phyloP scores from a whole-genome alignment of 176 grass and related monocot species.

The Pontederia paniculata region DNA sequence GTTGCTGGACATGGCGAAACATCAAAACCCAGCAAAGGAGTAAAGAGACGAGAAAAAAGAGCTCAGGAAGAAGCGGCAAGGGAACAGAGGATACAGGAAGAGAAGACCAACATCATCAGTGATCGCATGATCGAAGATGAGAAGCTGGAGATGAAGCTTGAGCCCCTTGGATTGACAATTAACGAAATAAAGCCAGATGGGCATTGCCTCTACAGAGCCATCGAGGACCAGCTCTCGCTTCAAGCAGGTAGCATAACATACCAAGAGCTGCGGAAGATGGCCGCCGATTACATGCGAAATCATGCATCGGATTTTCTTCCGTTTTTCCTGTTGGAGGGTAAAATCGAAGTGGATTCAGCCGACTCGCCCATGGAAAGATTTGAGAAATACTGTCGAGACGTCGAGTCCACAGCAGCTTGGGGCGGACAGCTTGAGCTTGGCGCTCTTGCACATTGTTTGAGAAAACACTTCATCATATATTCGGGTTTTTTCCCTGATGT shows the following conservation, averaged over 20 bases:
- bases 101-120: constrained; percentile 72
- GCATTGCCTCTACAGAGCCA: constrained; percentile 87
- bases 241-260: constrained; percentile 13
- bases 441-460: constrained; percentile 72
- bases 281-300: constrained; percentile 72
- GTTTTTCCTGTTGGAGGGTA: constrained; percentile 80
- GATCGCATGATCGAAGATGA: constrained; percentile 70
- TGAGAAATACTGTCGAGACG: constrained; percentile 60
- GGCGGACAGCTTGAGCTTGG: constrained; percentile 87
- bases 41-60: constrained; percentile 51
- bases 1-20: constrained; percentile 34
- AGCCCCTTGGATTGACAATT: constrained; percentile 61
- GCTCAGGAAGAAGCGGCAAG: constrained; percentile 87
- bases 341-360: constrained; percentile 37
- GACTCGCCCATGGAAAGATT: constrained; percentile 46
- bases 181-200: constrained; percentile 91
- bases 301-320: constrained; percentile 51
- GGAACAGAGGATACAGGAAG: constrained; percentile 90
- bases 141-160: constrained; percentile 57
- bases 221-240: constrained; percentile 73
- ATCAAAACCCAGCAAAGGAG: constrained; percentile 56
- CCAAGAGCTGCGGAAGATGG: constrained; percentile 68
- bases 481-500: constrained; percentile 89
- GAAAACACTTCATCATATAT: constrained; percentile 80
- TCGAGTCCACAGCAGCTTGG: constrained; percentile 68